Conservation (phyloP, 2,329 filamentous ascomycete genomes). For the Ilyonectria mors-panacis region DNA sequence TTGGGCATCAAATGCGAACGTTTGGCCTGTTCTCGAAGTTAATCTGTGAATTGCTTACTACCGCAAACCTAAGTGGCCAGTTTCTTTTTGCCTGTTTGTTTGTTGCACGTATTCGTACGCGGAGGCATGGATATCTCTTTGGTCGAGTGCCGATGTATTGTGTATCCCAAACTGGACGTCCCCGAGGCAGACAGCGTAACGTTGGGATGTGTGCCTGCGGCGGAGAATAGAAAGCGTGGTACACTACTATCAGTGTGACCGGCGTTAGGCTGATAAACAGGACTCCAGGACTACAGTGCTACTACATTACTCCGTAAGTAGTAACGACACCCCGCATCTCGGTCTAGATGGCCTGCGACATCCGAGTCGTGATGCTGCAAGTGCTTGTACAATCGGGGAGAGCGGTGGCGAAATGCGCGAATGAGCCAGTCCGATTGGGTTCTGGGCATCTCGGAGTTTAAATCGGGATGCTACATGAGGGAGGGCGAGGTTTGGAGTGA, state of each 20-base stretch:
- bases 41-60: background rate
- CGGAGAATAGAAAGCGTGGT: background rate
- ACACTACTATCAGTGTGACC: background rate
- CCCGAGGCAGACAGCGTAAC: background rate
- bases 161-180: background rate
- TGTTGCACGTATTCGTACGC: background rate
- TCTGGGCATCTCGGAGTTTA: constrained; percentile 26
- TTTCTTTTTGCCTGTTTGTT: background rate
- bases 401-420: background rate
- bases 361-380: constrained; percentile 14
- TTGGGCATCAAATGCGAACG: constrained; percentile 11
- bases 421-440: constrained; percentile 29
- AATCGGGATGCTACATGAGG: constrained; percentile 28
- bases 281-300: background rate
- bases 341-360: background rate
- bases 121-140: too few relatives aligned
- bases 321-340: background rate
- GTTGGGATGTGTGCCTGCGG: background rate
- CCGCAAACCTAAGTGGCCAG: background rate
- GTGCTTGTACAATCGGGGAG: constrained; percentile 11
- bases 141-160: too few relatives aligned
- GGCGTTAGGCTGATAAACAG: background rate
- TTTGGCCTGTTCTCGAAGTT: constrained; percentile 9
- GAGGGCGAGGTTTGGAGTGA: constrained; percentile 30
- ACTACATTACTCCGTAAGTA: too few relatives aligned